Base-by-base conservation (phyloP, 805 yeast genomes). In the Yarrowia yakushimensis region DNA sequence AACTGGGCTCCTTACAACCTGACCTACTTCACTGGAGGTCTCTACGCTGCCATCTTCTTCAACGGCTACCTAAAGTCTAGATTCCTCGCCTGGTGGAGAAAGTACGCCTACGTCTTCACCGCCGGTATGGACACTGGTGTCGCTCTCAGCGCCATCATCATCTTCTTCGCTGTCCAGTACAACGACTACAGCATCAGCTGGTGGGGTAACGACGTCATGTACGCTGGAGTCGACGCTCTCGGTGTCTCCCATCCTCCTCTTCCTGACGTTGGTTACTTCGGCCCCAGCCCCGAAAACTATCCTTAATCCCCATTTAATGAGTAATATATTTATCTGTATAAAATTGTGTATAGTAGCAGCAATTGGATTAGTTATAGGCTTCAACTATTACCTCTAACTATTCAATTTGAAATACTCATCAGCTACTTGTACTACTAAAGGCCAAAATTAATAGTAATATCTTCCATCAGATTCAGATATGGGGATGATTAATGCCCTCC, bases 61-160 rank as follows among this genome's bases (percentile, higher is more conserved):
- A 81, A 79, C 79, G 76, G 76, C 66, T 70, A 73, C 63, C 67
- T 81, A 62, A 77, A 78, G 63, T 70, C 72, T 46, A 69, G 74
- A 59, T 81, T 78, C 67, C 70, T 77, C 4, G 67, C 72, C 33
- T 81, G 84, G 84, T 81, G 83, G 83, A 81, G 79, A 62, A 79
- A 79, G 70, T 81, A 81, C 69, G 80, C 80, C 67, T 81, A 81
- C 66, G 74, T 81, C 20, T 71, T 81, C 54, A 77, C 79, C 39
- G 76, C 81, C 59, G 82, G 80, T 0, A 69, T 81, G 17, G 77
- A 80, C 9, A 81, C 82, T 2, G 84, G 84, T 0, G 77, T 78
- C 22, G 83, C 82, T 2, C 76, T 79, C 65, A 75, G 80, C 63
- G 81, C 81, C 0, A 69, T 81, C 46, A 55, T 80, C 52, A 76